Percentiles rank a stretch among this genome's conserved stretches.
Evolutionary conservation across 2,329 filamentous ascomycete species (phyloP).

Genomic region (Calonectria fujianensis): DNA sequence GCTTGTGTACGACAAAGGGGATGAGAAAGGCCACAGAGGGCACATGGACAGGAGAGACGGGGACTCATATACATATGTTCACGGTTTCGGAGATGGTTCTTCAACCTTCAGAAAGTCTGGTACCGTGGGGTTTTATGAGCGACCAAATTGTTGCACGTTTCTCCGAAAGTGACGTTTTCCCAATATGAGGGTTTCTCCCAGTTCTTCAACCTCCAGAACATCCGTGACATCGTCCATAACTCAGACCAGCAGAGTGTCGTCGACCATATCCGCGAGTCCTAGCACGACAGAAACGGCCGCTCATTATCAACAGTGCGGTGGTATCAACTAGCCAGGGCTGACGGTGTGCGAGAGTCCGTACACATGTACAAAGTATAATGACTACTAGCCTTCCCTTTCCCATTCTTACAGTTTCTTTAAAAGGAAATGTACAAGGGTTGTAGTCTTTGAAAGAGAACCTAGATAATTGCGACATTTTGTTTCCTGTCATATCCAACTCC

Average conservation of each 20-base stretch:
- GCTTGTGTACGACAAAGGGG: neutral
- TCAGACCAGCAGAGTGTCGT: neutral
- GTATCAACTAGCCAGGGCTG: slow-evolving; percentile 35
- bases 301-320: slow-evolving; percentile 42
- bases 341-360: slow-evolving; percentile 37
- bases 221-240: slow-evolving; percentile 6
- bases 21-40: neutral
- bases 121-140: neutral
- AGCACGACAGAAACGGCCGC: slow-evolving; percentile 23
- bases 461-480: neutral
- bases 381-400: slow-evolving; percentile 9
- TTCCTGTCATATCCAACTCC: neutral
- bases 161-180: neutral
- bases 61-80: neutral
- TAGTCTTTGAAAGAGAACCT: neutral
- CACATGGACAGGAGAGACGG: neutral
- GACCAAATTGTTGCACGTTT: neutral
- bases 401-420: neutral
- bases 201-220: neutral
- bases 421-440: neutral
- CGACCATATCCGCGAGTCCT: slow-evolving; percentile 13
- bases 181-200: neutral
- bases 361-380: slow-evolving; percentile 40
- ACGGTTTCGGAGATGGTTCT: neutral
- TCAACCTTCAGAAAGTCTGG: neutral